These are phyloP conservation scores for Neurospora sp. DNA, from an alignment of 495 filamentous ascomycete species.

Conservation along the genomic window DNA sequence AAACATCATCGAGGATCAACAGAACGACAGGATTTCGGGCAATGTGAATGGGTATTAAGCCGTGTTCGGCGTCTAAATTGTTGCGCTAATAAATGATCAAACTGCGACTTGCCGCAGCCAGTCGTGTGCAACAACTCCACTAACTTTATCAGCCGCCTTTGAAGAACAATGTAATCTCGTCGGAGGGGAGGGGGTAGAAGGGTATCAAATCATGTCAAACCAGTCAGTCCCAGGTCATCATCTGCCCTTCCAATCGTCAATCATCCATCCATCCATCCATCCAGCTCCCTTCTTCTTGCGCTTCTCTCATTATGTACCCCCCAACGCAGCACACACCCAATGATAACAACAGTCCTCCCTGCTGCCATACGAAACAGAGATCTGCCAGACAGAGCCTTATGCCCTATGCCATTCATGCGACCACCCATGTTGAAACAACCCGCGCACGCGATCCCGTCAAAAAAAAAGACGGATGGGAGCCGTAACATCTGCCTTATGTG, in stretches of 20 bases:
- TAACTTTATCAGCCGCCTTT: not conserved
- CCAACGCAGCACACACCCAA: not conserved
- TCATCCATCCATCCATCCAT: not conserved
- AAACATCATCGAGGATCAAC: not conserved
- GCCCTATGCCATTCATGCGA: not conserved
- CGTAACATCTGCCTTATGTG: not conserved
- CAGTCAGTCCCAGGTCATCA: not conserved
- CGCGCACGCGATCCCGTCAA: not conserved
- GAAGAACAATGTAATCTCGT: not conserved
- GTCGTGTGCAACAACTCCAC: not conserved
- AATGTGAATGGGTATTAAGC: not conserved
- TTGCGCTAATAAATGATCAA: not conserved
- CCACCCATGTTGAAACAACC: not conserved
- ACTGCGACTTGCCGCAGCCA: not conserved
- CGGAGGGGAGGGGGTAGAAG: not conserved
- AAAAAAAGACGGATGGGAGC: not conserved
- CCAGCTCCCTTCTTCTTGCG: not conserved
- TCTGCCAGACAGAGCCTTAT: not conserved
- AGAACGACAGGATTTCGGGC: not conserved
- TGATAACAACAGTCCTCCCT: not conserved
- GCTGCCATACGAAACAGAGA: not conserved
- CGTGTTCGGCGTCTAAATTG: not conserved
- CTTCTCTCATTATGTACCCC: not conserved
- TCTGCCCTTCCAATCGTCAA: not conserved
- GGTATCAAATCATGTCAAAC: not conserved